Evolutionary conservation across 2,329 filamentous ascomycete genomes (phyloP).

Genomic region (Hymenoscyphus fraxineus): DNA sequence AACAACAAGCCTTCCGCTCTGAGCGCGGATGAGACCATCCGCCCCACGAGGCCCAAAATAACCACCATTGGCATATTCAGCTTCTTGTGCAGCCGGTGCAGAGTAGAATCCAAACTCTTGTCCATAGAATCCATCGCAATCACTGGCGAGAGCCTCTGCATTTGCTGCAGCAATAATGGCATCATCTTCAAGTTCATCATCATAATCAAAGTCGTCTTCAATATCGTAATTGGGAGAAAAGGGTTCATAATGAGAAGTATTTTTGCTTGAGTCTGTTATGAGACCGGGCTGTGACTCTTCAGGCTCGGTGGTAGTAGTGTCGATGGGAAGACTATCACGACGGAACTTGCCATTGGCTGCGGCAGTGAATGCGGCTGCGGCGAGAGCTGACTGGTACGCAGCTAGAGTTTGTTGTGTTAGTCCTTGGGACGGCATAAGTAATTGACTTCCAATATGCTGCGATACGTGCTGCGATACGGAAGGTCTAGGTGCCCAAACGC

Average conservation of each 20-base stretch:
- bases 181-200: slow-evolving; percentile 74
- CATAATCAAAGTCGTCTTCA: slow-evolving; percentile 49
- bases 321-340: slow-evolving; percentile 42
- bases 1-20: slow-evolving; percentile 69
- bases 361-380: slow-evolving; percentile 74
- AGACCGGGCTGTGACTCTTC: slow-evolving; percentile 36
- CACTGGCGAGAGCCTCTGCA: slow-evolving; percentile 85
- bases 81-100: slow-evolving; percentile 43
- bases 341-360: slow-evolving; percentile 72
- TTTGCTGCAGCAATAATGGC: slow-evolving; percentile 93
- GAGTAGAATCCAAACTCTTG: slow-evolving; percentile 97
- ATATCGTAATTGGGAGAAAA: slow-evolving; percentile 34
- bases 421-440: slow-evolving; percentile 28
- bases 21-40: slow-evolving; percentile 55
- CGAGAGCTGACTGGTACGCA: slow-evolving; percentile 79
- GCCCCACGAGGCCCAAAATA: slow-evolving; percentile 79
- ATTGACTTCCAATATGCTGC: slow-evolving; percentile 7
- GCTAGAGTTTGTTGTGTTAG: slow-evolving; percentile 56
- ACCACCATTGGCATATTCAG: slow-evolving; percentile 69
- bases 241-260: slow-evolving; percentile 34
- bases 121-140: slow-evolving; percentile 91
- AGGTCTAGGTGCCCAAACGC: slow-evolving; percentile 25
- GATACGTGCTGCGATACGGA: slow-evolving; percentile 22
- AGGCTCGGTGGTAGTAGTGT: slow-evolving; percentile 26
- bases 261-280: slow-evolving; percentile 39